Evolutionary conservation across 108 stramenopile genomes (phyloP).

Genomic region (Cyclotella baltica): DNA sequence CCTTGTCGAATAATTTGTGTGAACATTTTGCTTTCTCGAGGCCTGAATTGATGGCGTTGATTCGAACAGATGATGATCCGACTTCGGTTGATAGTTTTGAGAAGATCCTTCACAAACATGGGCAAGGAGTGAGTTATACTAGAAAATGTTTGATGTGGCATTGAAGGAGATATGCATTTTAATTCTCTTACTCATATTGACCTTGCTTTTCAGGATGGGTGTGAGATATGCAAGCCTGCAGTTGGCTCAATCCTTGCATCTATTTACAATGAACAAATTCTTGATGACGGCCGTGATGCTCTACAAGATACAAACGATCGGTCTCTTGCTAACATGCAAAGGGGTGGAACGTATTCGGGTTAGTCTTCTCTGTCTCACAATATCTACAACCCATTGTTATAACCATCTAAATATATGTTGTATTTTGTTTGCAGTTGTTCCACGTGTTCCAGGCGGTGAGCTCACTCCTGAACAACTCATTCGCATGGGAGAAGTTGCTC

Average conservation of each 20-base stretch:
- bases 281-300: conserved; percentile 77
- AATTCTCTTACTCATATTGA: not conserved
- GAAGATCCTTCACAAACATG: conserved; percentile 86
- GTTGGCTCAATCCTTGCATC: conserved; percentile 90
- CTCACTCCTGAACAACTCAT: conserved; percentile 89
- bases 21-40: conserved; percentile 90
- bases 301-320: conserved; percentile 96
- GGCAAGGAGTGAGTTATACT: conserved; percentile 61
- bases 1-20: conserved; percentile 86
- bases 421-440: no score
- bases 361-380: no score
- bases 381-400: no score
- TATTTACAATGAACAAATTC: conserved; percentile 79
- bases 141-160: not conserved
- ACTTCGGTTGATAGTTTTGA: conserved; percentile 79
- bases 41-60: conserved; percentile 88
- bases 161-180: not conserved
- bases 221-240: conserved; percentile 93
- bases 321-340: conserved; percentile 93
- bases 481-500: conserved; percentile 83
- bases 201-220: conserved; percentile 64
- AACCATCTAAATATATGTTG: no score
- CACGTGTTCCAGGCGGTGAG: conserved; percentile 94
- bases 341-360: conserved; percentile 95
- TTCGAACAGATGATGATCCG: conserved; percentile 77